These are phyloP conservation scores for Nicotiana attenuata DNA, from an alignment of 257 asterid genomes.

Conservation along the genomic window DNA sequence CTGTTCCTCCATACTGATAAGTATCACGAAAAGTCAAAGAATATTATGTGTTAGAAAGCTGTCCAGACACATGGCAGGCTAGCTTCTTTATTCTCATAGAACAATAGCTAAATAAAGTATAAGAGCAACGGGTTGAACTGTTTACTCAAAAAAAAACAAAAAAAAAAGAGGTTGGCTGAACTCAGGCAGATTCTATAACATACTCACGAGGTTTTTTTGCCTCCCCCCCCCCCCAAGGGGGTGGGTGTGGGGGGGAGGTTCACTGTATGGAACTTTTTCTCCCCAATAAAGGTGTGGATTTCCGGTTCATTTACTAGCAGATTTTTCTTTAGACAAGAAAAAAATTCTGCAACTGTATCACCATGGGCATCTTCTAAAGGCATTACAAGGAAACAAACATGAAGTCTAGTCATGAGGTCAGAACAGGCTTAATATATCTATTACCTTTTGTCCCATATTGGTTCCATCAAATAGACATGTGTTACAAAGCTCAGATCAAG, in stretches of 20 bases:
- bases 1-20: slow-evolving; percentile 93
- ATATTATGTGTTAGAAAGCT: slow-evolving; percentile 6
- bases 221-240: neutral
- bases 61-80: neutral
- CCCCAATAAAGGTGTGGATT: neutral
- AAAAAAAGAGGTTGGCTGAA: neutral
- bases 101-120: neutral
- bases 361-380: neutral
- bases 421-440: neutral
- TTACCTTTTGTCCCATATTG: slow-evolving; percentile 99
- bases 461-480: slow-evolving; percentile 95
- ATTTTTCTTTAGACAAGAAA: neutral
- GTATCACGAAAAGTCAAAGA: slow-evolving; percentile 16
- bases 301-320: neutral
- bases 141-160: too few relatives aligned
- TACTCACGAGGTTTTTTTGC: neutral
- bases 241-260: neutral
- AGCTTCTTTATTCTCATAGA: neutral
- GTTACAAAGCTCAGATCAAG: slow-evolving; percentile 96
- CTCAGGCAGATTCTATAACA: neutral
- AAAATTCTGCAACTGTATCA: neutral
- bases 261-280: neutral
- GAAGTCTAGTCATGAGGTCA: neutral
- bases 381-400: neutral
- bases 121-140: neutral